Evolutionary conservation across 225 moss, liverwort and hornwort species (phyloP).

Genomic region (Thuidium tamariscinum): DNA sequence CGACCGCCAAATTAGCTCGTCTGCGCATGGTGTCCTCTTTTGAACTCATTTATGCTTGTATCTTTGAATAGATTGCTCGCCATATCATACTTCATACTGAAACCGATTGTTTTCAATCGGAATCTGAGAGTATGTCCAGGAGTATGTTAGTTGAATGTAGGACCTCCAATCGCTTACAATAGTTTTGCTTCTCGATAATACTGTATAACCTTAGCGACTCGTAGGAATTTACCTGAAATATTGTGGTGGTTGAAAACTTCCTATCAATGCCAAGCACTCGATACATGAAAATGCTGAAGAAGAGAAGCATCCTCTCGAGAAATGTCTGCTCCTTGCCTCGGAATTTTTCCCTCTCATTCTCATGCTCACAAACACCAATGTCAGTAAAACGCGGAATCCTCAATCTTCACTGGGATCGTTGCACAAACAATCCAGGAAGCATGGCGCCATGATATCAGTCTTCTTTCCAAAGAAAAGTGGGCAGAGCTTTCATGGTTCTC

Average conservation of each 20-base stretch:
- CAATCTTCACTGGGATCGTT: background rate
- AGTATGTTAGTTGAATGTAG: background rate
- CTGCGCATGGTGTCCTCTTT: background rate
- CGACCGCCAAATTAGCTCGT: background rate
- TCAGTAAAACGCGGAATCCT: background rate
- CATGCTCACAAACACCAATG: background rate
- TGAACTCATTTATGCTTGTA: background rate
- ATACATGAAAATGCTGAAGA: background rate
- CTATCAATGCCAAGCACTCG: background rate
- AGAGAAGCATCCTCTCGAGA: background rate
- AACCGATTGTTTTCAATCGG: background rate
- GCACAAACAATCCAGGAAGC: background rate
- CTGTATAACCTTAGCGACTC: rapidly evolving
- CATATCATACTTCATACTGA: too few relatives aligned
- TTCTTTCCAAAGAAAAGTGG: background rate
- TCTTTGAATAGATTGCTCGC: background rate
- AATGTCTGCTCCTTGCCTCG: background rate
- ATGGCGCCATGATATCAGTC: background rate
- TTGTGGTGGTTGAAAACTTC: background rate
- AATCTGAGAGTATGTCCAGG: too few relatives aligned
- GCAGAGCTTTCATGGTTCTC: too few relatives aligned
- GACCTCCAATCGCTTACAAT: background rate
- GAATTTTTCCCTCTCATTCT: background rate
- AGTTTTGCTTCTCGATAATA: background rate
- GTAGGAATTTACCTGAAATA: background rate